phyloP scores from a whole-genome alignment of 2,329 filamentous ascomycete genomes.

The Aureobasidium sp. region DNA sequence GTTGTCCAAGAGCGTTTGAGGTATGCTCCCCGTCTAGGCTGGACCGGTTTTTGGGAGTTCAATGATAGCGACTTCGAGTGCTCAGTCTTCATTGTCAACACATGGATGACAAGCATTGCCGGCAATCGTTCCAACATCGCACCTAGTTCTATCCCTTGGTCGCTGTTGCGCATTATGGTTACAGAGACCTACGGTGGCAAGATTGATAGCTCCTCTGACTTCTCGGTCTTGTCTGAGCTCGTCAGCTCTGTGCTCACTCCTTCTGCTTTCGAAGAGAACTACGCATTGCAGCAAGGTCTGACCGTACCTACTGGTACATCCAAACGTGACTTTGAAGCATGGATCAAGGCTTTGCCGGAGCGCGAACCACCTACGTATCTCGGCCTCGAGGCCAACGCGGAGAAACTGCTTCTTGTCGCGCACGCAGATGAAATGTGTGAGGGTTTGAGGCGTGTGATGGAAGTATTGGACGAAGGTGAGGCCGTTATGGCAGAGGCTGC shows the following conservation, averaged over 20 bases:
- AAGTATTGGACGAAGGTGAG: conserved; percentile 88
- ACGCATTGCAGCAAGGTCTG: conserved; percentile 59
- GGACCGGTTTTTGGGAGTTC: conserved; percentile 99
- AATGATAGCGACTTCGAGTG: conserved; percentile 99
- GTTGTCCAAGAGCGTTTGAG: conserved; percentile 91
- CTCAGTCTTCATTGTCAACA: conserved; percentile 90
- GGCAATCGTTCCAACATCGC: conserved; percentile 86
- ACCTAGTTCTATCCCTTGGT: conserved; percentile 90
- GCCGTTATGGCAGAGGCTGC: conserved; percentile 55
- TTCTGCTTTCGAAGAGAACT: conserved; percentile 83
- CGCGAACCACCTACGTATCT: conserved; percentile 93
- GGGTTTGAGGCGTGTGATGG: conserved; percentile 77
- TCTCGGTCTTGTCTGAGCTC: conserved; percentile 62
- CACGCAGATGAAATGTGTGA: conserved; percentile 78
- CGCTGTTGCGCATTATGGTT: conserved; percentile 84
- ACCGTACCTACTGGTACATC: conserved; percentile 73
- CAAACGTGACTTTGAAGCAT: conserved; percentile 77
- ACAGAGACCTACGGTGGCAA: conserved; percentile 97
- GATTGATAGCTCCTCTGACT: conserved; percentile 86
- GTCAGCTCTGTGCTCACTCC: conserved; percentile 76
- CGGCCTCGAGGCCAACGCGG: conserved; percentile 87
- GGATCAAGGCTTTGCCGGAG: conserved; percentile 89
- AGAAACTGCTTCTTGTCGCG: conserved; percentile 87
- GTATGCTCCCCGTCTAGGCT: conserved; percentile 88
- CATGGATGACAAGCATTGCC: conserved; percentile 79